Evolutionary conservation across 2,329 filamentous ascomycete species (phyloP).

Genomic region (Phoma herbarum): DNA sequence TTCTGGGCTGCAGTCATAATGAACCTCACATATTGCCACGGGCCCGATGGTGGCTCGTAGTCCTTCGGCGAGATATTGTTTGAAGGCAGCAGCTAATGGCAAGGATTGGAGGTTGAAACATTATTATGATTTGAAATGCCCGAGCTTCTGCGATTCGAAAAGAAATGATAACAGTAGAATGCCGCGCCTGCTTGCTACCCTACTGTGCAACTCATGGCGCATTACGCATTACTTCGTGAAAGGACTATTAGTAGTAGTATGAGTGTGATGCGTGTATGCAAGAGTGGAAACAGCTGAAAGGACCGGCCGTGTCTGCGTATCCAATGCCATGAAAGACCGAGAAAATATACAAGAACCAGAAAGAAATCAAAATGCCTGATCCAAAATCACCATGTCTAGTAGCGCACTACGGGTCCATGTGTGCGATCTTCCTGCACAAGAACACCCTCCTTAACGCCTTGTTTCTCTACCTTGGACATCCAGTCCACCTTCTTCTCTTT

Average conservation of each 20-base stretch:
- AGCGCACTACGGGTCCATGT: conserved; percentile 45
- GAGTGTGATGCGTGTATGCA: conserved; percentile 7
- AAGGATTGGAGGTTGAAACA: conserved; percentile 4
- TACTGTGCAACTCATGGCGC: conserved; percentile 21
- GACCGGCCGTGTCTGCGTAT: conserved; percentile 16
- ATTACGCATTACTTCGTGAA: conserved; percentile 32
- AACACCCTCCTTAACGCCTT: conserved; percentile 53
- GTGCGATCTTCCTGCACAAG: conserved; percentile 43
- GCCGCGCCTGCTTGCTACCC: neutral
- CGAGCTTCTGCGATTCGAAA: neutral
- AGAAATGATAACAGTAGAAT: neutral
- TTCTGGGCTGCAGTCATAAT: conserved; percentile 4
- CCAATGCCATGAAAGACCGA: conserved; percentile 15
- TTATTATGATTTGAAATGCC: neutral
- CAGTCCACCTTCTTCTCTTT: conserved; percentile 52
- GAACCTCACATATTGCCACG: conserved; percentile 11
- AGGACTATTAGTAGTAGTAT: conserved; percentile 4
- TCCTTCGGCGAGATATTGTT: neutral
- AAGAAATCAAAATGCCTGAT: neutral
- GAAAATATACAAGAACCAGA: conserved; percentile 8
- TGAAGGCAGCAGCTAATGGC: conserved; percentile 2
- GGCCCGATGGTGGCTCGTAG: neutral
- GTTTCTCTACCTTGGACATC: conserved; percentile 54
- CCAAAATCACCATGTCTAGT: conserved; percentile 29
- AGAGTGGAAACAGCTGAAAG: neutral